A percentile compares a stretch with the other conserved stretches of the same genome.
Conservation (phyloP, 2,329 filamentous ascomycete genomes). For the Beauveria caledonica region DNA sequence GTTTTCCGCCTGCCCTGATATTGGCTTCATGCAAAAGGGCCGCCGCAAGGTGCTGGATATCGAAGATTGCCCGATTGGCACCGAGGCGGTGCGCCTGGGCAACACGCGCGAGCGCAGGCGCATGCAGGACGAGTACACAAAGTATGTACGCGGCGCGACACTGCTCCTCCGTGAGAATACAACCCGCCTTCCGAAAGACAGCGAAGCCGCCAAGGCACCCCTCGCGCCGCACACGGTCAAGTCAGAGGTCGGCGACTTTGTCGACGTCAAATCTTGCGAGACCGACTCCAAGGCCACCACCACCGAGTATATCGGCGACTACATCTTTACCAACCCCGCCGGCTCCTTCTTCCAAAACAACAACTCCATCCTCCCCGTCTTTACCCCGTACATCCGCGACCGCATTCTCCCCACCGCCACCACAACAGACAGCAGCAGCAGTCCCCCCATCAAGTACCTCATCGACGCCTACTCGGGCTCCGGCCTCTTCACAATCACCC, state of each 20-base stretch:
- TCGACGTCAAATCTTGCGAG: constrained; percentile 80
- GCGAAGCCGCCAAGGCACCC: constrained; percentile 20
- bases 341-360: constrained; percentile 99
- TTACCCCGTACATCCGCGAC: constrained; percentile 80
- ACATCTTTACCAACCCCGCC: constrained; percentile 82
- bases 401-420: constrained; percentile 55
- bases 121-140: constrained; percentile 59
- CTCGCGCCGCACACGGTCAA: constrained; percentile 27
- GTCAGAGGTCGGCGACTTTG: constrained; percentile 47
- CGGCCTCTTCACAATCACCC: constrained; percentile 92
- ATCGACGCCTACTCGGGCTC: constrained; percentile 98
- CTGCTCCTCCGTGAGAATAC: constrained; percentile 85
- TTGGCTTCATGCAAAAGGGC: constrained; percentile 90
- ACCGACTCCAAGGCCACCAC: constrained; percentile 76
- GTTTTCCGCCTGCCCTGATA: constrained; percentile 61
- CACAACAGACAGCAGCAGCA: constrained; percentile 31
- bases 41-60: constrained; percentile 77
- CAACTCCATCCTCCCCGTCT: constrained; percentile 85
- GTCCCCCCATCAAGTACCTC: constrained; percentile 62
- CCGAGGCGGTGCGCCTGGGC: constrained; percentile 71
- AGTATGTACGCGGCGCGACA: constrained; percentile 76
- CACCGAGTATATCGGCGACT: constrained; percentile 81
- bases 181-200: constrained; percentile 49
- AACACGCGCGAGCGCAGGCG: constrained; percentile 71
- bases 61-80: constrained; percentile 94